Evolutionary conservation across 83 land plant genomes (phyloP).

Genomic region (Thuja plicata): DNA sequence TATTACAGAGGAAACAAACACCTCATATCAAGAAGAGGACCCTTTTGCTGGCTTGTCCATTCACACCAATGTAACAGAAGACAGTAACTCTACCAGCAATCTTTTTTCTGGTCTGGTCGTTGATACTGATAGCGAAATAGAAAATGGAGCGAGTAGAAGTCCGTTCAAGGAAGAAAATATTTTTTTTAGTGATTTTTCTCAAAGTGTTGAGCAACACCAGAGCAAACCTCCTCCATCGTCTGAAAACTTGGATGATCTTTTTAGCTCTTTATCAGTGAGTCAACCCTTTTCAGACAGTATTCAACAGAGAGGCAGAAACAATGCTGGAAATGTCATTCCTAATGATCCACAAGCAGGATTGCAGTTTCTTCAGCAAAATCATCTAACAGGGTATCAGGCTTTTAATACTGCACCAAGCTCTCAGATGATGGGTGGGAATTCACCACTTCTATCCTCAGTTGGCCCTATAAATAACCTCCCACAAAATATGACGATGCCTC

Average conservation of each 20-base stretch:
- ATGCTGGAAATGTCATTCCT: slow-evolving; percentile 11
- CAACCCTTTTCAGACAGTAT: slow-evolving; percentile 15
- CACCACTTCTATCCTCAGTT: slow-evolving; percentile 25
- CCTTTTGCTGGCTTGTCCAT: slow-evolving; percentile 78
- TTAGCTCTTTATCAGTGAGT: slow-evolving; percentile 43
- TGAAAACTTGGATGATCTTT: slow-evolving; percentile 37
- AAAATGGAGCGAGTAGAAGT: slow-evolving; percentile 13
- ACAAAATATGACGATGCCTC: slow-evolving; percentile 45
- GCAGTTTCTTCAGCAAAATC: slow-evolving; percentile 15
- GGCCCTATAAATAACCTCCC: slow-evolving; percentile 40
- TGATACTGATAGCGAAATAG: slow-evolving; percentile 16
- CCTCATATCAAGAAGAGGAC: slow-evolving; percentile 34
- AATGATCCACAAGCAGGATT: slow-evolving; percentile 10
- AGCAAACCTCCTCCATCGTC: background rate
- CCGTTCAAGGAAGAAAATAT: slow-evolving; percentile 18
- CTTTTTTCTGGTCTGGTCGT: slow-evolving; percentile 68
- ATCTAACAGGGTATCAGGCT: slow-evolving; percentile 20
- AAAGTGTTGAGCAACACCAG: slow-evolving; percentile 15
- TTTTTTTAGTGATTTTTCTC: slow-evolving; percentile 42
- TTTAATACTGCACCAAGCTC: slow-evolving; percentile 20
- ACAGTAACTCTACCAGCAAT: slow-evolving; percentile 32
- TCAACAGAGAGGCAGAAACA: slow-evolving; percentile 13
- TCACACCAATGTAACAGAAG: slow-evolving; percentile 28
- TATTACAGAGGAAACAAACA: slow-evolving; percentile 12
- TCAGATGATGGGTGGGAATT: slow-evolving; percentile 23